Base-by-base conservation (phyloP, 768 basidiomycete genomes). In the Russula griseocarnosa region DNA sequence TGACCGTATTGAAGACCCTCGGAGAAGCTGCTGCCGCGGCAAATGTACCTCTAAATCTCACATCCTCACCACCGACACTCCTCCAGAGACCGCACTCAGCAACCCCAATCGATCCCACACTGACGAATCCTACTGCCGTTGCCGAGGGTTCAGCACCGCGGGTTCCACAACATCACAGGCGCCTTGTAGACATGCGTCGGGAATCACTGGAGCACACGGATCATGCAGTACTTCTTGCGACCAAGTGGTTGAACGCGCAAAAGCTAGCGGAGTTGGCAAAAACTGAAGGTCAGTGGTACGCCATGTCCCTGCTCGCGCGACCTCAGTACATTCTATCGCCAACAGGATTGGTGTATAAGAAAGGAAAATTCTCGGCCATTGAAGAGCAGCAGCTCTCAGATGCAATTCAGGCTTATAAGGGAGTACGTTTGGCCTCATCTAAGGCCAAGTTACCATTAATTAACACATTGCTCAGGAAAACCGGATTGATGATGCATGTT, bases 351-450 rank as follows among this genome's bases (percentile, higher is more conserved):
- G 81, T 89, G 3, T 92, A 90, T 73, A 92, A 87, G 76, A 92
- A 92, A 74, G 91, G 91, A 16, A 92, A 90, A 71, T 94, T 94
- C 70, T 91, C 90, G 28, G 83, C 86, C 0, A 84, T 85, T 47
- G 91, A 94, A 70, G 87, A 86, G 62, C 79, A 84, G 28, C 86
- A 86, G 66, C 73, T 92, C 1, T 79, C 76, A 66, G 73, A 74
- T 16, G 90, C 90, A 8, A 84, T 93, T 40, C 84, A 87, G 61
- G 73, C 75, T 10, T 91, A 86, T 71, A 80, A 81, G 60, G 69
- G 73, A 22, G 89, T 88, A 69, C 55, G 85, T 77, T 22, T 20
- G 60, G 24, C 32, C 22, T 53, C 36, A 44, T 52, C 24, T 32
- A 40, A 49, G 1, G 16, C 26, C 38, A 30, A 14, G 5, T n/a